A percentile compares a stretch with the other conserved stretches of the same genome.
Evolutionary conservation across 169 alveolate genomes (phyloP).

Genomic region (Blepharisma undulans): DNA sequence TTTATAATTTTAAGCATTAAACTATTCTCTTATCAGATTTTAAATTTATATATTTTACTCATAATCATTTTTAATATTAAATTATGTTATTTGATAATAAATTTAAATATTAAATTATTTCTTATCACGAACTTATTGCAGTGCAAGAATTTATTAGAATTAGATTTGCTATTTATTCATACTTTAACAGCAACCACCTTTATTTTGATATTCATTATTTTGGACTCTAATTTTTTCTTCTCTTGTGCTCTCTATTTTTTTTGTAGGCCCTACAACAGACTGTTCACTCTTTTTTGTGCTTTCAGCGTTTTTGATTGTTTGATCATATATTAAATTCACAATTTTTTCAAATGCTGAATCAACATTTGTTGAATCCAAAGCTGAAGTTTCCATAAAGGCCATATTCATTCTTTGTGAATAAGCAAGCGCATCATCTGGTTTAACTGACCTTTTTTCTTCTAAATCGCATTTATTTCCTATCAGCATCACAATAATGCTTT

Average conservation of each 20-base stretch:
- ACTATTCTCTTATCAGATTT: no score
- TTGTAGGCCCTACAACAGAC: neutral
- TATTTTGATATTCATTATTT: neutral
- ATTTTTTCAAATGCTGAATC: constrained; percentile 91
- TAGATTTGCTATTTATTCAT: neutral
- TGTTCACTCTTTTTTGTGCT: neutral
- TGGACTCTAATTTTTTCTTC: neutral
- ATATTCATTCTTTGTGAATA: constrained; percentile 91
- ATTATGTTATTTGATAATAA: no score
- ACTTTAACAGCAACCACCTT: neutral
- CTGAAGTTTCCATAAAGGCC: constrained; percentile 95
- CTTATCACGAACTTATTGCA: neutral
- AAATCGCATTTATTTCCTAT: constrained; percentile 98
- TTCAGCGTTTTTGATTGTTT: neutral
- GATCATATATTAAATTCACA: constrained; percentile 36
- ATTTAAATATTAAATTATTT: no score
- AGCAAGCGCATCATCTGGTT: constrained; percentile 91
- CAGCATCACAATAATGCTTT: constrained; percentile 93
- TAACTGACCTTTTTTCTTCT: constrained; percentile 86
- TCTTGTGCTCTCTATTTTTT: neutral
- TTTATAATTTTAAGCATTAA: no score
- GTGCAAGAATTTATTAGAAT: no score
- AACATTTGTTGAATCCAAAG: constrained; percentile 94
- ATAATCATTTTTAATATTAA: no score
- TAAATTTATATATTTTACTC: no score